Evolutionary conservation across 257 asterid species (phyloP).

Genomic region (Ilex asprella): DNA sequence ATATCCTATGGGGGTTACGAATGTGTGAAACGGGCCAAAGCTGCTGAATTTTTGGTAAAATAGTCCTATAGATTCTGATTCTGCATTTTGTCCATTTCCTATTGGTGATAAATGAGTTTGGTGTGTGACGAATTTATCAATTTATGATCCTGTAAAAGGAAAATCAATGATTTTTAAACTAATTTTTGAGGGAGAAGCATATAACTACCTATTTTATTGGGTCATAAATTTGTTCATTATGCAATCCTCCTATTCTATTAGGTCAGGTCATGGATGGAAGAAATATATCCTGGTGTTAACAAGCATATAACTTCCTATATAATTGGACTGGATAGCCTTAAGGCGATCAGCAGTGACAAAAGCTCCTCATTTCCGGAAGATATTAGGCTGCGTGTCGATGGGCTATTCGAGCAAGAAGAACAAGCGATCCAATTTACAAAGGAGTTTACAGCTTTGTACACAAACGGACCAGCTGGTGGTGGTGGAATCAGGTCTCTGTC

Average conservation of each 20-base stretch:
- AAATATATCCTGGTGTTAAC: constrained; percentile 51
- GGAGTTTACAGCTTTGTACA: constrained; percentile 87
- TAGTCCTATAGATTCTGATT: neutral
- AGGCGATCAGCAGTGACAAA: constrained; percentile 29
- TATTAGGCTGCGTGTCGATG: constrained; percentile 87
- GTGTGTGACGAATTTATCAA: no score
- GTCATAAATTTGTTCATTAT: neutral
- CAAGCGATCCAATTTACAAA: constrained; percentile 66
- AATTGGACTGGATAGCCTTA: constrained; percentile 86
- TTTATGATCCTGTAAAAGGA: neutral
- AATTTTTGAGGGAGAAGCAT: constrained; percentile 6
- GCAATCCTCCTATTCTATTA: constrained; percentile 22
- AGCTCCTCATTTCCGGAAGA: constrained; percentile 29
- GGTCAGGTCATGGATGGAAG: constrained; percentile 98
- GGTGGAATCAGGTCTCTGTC: constrained; percentile 78
- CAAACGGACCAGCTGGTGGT: constrained; percentile 99
- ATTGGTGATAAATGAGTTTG: no score
- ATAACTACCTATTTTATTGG: constrained; percentile 1
- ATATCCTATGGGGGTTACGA: constrained; percentile 87
- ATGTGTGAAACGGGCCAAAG: constrained; percentile 69
- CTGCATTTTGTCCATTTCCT: neutral
- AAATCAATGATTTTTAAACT: constrained; percentile 2
- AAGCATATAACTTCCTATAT: constrained; percentile 56
- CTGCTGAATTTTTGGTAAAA: constrained; percentile 89
- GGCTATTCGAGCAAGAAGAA: constrained; percentile 78